Percentiles rank a stretch among this genome's conserved stretches.
phyloP scores from a whole-genome alignment of 192 early-diverging fungal species.

The Ramicandelaber brevisporus region DNA sequence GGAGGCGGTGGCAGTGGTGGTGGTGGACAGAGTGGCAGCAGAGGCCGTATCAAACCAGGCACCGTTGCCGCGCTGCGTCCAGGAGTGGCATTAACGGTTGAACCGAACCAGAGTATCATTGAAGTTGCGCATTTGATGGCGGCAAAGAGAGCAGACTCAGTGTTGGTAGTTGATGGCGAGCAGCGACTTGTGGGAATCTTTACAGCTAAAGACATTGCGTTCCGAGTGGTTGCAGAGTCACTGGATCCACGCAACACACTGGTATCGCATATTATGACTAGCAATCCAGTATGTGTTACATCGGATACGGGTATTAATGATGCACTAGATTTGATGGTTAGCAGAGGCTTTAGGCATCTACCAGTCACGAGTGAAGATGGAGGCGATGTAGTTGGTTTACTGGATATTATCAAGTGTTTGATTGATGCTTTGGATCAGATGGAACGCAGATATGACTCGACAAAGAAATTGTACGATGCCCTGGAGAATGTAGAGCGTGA shows the following conservation, averaged over 20 bases:
- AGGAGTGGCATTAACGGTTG: slow-evolving; percentile 62
- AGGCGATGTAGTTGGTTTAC: slow-evolving; percentile 59
- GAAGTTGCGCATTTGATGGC: slow-evolving; percentile 90
- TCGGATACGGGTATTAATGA: slow-evolving; percentile 53
- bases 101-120: slow-evolving; percentile 41
- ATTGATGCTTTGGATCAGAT: slow-evolving; percentile 66
- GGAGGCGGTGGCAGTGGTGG: no score
- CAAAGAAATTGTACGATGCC: slow-evolving; percentile 54
- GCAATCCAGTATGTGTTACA: slow-evolving; percentile 70
- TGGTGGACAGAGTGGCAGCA: no score
- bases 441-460: slow-evolving; percentile 59
- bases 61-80: slow-evolving; percentile 77
- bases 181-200: slow-evolving; percentile 85
- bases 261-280: slow-evolving; percentile 77
- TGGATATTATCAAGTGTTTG: slow-evolving; percentile 68
- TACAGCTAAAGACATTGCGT: slow-evolving; percentile 94
- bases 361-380: slow-evolving; percentile 66
- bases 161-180: slow-evolving; percentile 80
- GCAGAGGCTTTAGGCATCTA: slow-evolving; percentile 62
- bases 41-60: no score
- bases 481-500: slow-evolving; percentile 58
- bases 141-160: slow-evolving; percentile 88
- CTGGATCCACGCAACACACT: slow-evolving; percentile 33
- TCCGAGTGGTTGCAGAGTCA: slow-evolving; percentile 68
- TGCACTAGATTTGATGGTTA: slow-evolving; percentile 60